Percentiles rank a stretch among this genome's conserved stretches.
Evolutionary conservation across 768 basidiomycete species (phyloP).

Genomic region (Porphyrellus cyaneotinctus): DNA sequence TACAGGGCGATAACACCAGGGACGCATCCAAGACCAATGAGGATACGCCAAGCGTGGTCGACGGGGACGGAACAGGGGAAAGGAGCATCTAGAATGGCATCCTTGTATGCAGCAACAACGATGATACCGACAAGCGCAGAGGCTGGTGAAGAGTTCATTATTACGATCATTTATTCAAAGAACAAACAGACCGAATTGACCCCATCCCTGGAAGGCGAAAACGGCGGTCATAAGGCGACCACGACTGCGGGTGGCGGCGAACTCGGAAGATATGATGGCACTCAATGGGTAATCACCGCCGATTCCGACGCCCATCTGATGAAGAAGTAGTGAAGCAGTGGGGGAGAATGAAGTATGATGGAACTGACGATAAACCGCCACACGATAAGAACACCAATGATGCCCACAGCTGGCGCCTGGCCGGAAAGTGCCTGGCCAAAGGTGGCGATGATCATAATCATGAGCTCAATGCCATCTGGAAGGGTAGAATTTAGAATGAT

Average conservation of each 20-base stretch:
- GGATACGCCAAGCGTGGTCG: slow-evolving; percentile 80
- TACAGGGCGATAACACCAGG: slow-evolving; percentile 80
- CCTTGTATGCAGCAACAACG: slow-evolving; percentile 66
- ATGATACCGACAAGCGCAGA: slow-evolving; percentile 66
- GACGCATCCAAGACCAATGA: slow-evolving; percentile 84
- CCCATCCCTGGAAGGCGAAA: slow-evolving; percentile 86
- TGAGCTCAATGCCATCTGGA: slow-evolving; percentile 51
- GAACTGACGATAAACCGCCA: slow-evolving; percentile 72
- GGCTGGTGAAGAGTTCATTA: slow-evolving; percentile 31
- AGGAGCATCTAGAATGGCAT: slow-evolving; percentile 43
- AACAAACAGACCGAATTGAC: slow-evolving; percentile 58
- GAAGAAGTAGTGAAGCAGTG: background rate
- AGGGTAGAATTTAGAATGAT: background rate
- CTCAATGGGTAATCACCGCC: slow-evolving; percentile 87
- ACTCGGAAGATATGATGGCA: slow-evolving; percentile 87
- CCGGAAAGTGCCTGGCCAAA: slow-evolving; percentile 80
- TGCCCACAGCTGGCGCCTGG: slow-evolving; percentile 57
- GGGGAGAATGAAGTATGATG: background rate
- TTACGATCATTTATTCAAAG: background rate
- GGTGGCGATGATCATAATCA: slow-evolving; percentile 77
- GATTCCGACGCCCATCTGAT: slow-evolving; percentile 73
- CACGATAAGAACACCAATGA: slow-evolving; percentile 72
- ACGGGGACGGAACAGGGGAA: slow-evolving; percentile 43
- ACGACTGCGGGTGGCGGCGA: slow-evolving; percentile 69
- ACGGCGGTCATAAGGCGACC: slow-evolving; percentile 89